Conservation (phyloP, 2,329 filamentous ascomycete species). For the Aspergillus eucalypticola region DNA sequence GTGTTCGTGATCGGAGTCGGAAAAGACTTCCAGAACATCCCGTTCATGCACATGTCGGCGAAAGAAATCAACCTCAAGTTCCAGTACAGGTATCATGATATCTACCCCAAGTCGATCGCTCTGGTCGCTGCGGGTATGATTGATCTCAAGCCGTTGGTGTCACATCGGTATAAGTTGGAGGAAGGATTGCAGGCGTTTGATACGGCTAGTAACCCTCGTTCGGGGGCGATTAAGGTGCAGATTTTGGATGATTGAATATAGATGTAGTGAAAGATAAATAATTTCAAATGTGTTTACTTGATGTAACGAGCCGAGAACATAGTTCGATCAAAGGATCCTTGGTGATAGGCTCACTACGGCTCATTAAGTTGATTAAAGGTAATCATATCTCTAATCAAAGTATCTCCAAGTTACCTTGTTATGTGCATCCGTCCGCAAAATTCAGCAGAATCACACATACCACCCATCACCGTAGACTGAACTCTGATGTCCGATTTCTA, state of each 20-base stretch:
- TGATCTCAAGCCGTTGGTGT: slow-evolving; percentile 42
- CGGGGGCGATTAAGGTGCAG: slow-evolving; percentile 37
- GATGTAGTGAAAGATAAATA: no score
- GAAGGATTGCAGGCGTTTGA: slow-evolving; percentile 40
- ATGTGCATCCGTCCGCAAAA: no score
- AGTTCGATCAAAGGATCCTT: no score
- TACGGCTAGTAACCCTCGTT: slow-evolving; percentile 37
- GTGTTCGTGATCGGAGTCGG: slow-evolving; percentile 24
- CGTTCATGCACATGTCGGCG: slow-evolving; percentile 24
- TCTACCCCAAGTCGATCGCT: slow-evolving; percentile 25
- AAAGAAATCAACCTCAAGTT: slow-evolving; percentile 23
- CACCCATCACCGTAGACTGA: no score
- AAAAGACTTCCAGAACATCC: slow-evolving; percentile 24
- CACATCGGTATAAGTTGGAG: slow-evolving; percentile 40
- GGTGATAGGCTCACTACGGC: no score
- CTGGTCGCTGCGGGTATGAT: slow-evolving; percentile 39
- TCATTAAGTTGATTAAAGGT: no score
- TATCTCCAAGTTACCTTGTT: no score
- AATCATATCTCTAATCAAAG: no score
- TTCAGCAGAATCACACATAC: no score
- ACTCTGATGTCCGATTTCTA: no score
- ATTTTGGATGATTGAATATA: slow-evolving; percentile 21
- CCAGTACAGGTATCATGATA: slow-evolving; percentile 24
- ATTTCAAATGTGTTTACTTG: no score
- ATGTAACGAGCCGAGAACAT: no score